These are phyloP conservation scores for Globisporangium nodosum DNA, from an alignment of 352 stramenopile species.

Conservation along the genomic window DNA sequence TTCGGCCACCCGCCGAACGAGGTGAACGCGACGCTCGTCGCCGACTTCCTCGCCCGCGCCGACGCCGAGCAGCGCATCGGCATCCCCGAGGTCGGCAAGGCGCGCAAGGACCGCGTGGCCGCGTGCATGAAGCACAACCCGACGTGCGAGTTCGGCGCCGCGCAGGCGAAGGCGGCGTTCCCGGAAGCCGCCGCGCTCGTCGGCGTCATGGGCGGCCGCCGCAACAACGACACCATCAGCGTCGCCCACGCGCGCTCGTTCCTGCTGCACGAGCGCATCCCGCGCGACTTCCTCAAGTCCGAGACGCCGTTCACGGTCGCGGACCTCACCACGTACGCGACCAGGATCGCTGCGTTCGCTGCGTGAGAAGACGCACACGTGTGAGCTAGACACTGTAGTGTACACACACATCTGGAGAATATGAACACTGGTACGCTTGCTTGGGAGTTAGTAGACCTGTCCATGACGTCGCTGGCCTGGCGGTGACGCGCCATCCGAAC, in stretches of 20 bases:
- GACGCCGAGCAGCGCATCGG: constrained; percentile 19
- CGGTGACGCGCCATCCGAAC: neutral
- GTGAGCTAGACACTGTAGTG: too few species aligned
- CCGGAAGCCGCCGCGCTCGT: too few species aligned
- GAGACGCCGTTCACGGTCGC: constrained; percentile 15
- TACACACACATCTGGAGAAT: too few species aligned
- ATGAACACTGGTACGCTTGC: too few species aligned
- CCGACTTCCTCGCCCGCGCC: constrained; percentile 14
- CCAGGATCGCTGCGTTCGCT: constrained; percentile 18
- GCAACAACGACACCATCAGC: constrained; percentile 25
- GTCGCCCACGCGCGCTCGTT: constrained; percentile 26
- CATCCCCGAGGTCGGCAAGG: constrained; percentile 19
- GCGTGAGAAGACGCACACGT: neutral
- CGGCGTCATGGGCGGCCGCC: constrained; percentile 5
- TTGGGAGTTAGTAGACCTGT: neutral
- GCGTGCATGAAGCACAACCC: constrained; percentile 29
- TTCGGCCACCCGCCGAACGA: constrained; percentile 12
- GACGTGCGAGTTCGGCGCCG: constrained; percentile 7
- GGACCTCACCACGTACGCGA: constrained; percentile 17
- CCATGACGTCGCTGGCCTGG: neutral
- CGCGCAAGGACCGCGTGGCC: constrained; percentile 27
- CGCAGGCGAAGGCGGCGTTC: too few species aligned
- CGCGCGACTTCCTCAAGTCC: constrained; percentile 21
- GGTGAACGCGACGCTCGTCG: constrained; percentile 20
- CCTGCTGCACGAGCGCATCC: constrained; percentile 29